Evolutionary conservation across 2,329 filamentous ascomycete species (phyloP), one percentile per base, ranked within the genome.

Genomic region (Epichloe amarillans): DNA sequence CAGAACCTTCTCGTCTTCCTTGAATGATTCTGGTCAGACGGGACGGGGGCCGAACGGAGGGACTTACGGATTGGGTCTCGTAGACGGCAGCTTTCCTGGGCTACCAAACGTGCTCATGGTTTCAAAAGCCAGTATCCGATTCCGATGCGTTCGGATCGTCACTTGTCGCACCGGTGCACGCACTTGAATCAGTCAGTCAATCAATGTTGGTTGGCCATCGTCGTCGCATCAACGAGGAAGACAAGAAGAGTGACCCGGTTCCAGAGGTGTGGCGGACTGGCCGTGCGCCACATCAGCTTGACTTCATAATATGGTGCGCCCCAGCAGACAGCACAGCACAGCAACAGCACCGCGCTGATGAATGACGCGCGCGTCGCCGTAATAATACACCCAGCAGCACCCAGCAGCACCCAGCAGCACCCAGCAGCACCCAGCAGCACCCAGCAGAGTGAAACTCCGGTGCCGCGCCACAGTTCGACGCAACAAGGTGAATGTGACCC

Each of bases 11-110:
- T 17, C 3, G 12, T 19, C 23, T 17, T 42, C 36, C 41, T 50
- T 40, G 19, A 23, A 33, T 5, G 30, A 21, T 35, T 10, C 33
- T 11, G 35, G 15, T n/a, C 17, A 5, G 39, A 35, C 15, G 11
- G 21, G 33, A 37, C 21, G 14, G 15, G 33, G 15, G 19, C 8
- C 30, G 1, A 17, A 12, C 23, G 36, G 42, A 6, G 23, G 37
- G 37, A 73, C 82, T 66, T 70, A 86, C 79, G 86, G 86, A 21
- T 75, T 81, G 49, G 86, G 86, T 64, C 86, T 88, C 52, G 75
- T 65, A 69, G 63, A 77, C 75, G 57, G 78, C 72, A 78, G 73
- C 53, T 82, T 80, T 56, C 86, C 86, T 30, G 85, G 86, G 55
- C 79, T 76, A 57, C 86, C 86, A 63, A 88, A 88, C 38, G 75